phyloP scores from a whole-genome alignment of 2,329 filamentous ascomycete genomes.

The Colletotrichum sp. region DNA sequence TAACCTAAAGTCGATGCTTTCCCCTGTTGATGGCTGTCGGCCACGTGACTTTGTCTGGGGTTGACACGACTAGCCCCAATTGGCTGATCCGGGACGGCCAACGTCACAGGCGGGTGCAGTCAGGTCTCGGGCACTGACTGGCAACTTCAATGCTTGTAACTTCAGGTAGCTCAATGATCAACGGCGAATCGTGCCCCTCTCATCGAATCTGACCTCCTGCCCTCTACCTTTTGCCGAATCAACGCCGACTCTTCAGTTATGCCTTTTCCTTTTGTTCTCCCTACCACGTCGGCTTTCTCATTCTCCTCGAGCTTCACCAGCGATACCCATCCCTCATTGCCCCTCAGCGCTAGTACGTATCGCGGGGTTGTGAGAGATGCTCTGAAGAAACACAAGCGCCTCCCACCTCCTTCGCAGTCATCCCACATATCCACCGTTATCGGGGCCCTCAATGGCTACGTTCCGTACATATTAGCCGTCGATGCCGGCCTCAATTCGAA shows the following conservation, averaged over 20 bases:
- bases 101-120: slow-evolving; percentile 7
- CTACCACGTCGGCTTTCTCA: slow-evolving; percentile 86
- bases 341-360: slow-evolving; percentile 80
- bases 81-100: slow-evolving; percentile 6
- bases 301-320: slow-evolving; percentile 80
- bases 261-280: slow-evolving; percentile 88
- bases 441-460: slow-evolving; percentile 74
- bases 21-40: not conserved
- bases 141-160: slow-evolving; percentile 13
- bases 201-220: not conserved
- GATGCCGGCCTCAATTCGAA: slow-evolving; percentile 71
- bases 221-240: not conserved
- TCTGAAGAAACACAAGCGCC: slow-evolving; percentile 87
- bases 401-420: slow-evolving; percentile 73
- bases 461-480: slow-evolving; percentile 83
- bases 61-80: not conserved
- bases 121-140: not conserved
- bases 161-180: not conserved
- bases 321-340: slow-evolving; percentile 86
- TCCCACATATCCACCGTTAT: slow-evolving; percentile 74
- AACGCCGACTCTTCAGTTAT: slow-evolving; percentile 52
- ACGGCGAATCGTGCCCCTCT: not conserved
- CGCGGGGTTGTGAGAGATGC: slow-evolving; percentile 83
- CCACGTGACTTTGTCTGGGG: slow-evolving; percentile 16
- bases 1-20: not conserved